A percentile compares a stretch with the other conserved stretches of the same genome.
Evolutionary conservation across 1,284 basidiomycete species (phyloP).

Genomic region (Malassezia brasiliensis): DNA sequence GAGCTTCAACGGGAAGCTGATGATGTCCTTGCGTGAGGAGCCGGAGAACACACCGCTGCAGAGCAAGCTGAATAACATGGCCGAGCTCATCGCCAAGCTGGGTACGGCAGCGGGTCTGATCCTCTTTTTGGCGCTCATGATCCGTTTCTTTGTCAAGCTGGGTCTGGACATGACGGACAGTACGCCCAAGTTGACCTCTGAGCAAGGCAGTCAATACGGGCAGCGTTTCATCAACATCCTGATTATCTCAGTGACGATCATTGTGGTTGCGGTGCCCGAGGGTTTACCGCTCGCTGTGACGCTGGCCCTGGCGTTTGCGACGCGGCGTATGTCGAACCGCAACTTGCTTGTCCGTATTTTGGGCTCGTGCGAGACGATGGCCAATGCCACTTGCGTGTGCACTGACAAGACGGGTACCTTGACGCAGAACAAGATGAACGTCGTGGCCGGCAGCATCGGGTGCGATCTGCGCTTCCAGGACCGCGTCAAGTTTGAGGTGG

Average conservation of each 20-base stretch:
- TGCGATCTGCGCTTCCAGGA: conserved; percentile 86
- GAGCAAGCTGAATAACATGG: conserved; percentile 79
- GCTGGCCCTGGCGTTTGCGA: conserved; percentile 89
- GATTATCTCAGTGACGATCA: conserved; percentile 84
- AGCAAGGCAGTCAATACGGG: conserved; percentile 61
- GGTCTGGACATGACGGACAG: conserved; percentile 12
- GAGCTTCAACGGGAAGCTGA: conserved; percentile 79
- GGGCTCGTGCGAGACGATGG: conserved; percentile 96
- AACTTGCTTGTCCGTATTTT: conserved; percentile 89
- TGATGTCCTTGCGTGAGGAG: conserved; percentile 55
- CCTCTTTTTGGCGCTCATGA: conserved; percentile 77
- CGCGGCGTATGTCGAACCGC: conserved; percentile 89
- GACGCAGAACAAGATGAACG: conserved; percentile 87
- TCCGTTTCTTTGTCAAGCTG: conserved; percentile 83
- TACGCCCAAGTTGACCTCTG: conserved; percentile 53
- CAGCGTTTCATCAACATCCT: conserved; percentile 85
- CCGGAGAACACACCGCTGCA: conserved; percentile 81
- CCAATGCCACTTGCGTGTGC: conserved; percentile 88
- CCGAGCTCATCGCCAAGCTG: conserved; percentile 84
- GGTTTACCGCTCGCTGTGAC: conserved; percentile 92
- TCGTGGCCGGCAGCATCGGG: conserved; percentile 89
- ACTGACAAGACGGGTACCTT: conserved; percentile 80
- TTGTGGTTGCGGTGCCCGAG: conserved; percentile 96
- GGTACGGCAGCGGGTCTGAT: conserved; percentile 72
- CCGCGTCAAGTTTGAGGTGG: conserved; percentile 57